Percentiles rank a stretch among this genome's conserved stretches.
phyloP scores from a whole-genome alignment of 768 basidiomycete species.

The Candolleomyces eurysporus region DNA sequence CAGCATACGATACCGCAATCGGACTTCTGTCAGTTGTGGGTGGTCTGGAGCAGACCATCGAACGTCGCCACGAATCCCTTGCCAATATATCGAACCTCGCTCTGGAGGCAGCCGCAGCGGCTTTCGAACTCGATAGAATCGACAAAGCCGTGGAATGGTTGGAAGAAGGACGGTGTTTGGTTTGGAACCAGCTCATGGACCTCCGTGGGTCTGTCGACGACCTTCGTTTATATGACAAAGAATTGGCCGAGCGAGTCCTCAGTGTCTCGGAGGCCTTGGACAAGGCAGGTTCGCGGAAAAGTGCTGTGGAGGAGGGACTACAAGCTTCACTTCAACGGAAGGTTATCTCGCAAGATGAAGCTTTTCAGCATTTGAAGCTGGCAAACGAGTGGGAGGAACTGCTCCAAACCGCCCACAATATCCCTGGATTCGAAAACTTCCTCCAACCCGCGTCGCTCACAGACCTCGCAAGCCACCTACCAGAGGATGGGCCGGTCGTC shows the following conservation, averaged over 20 bases:
- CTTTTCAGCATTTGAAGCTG: conserved; percentile 1
- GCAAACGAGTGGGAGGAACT: conserved; percentile 19
- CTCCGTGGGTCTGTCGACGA: conserved; percentile 19
- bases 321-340: conserved; percentile 5
- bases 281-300: neutral
- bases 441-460: conserved; percentile 12
- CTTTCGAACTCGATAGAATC: conserved; percentile 16
- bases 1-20: too few species aligned
- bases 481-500: conserved; percentile 8
- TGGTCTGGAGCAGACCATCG: too few species aligned
- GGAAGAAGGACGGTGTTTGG: conserved; percentile 25
- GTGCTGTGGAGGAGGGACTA: conserved; percentile 4
- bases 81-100: neutral
- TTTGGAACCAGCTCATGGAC: conserved; percentile 26
- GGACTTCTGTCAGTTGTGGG: too few species aligned
- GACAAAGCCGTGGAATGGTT: conserved; percentile 33
- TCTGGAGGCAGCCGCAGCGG: conserved; percentile 20
- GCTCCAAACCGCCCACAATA: conserved; percentile 7
- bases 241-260: conserved; percentile 14
- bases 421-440: conserved; percentile 21
- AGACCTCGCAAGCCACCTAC: conserved; percentile 5
- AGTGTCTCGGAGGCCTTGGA: conserved; percentile 1
- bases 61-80: neutral
- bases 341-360: neutral
- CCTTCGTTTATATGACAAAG: conserved; percentile 12